A percentile compares a stretch with the other conserved stretches of the same genome.
Evolutionary conservation across 441 rosid species (phyloP).

Genomic region (Kokia cookei): DNA sequence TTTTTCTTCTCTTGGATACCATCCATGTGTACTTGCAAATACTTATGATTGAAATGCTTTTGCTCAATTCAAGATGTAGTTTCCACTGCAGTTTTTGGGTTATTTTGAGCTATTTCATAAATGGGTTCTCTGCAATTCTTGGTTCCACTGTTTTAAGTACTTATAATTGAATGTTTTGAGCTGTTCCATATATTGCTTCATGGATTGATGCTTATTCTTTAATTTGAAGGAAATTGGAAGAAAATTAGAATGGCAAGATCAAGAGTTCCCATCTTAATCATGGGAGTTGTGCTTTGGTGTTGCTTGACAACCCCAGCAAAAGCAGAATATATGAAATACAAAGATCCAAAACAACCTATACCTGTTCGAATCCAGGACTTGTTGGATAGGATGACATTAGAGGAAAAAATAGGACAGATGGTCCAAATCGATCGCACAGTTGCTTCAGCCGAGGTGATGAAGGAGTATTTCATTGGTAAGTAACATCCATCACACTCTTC

Average conservation of each 20-base stretch:
- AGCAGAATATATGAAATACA: conserved; percentile 47
- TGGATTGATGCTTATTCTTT: background rate
- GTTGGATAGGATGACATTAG: conserved; percentile 55
- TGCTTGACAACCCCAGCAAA: conserved; percentile 21
- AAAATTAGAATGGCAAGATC: conserved; percentile 25
- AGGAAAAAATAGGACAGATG: conserved; percentile 91
- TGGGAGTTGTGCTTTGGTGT: conserved; percentile 27
- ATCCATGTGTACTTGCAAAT: too few species aligned
- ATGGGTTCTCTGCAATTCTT: too few species aligned
- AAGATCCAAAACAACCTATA: conserved; percentile 53
- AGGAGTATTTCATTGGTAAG: conserved; percentile 57
- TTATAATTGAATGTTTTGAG: too few species aligned
- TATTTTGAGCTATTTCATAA: too few species aligned
- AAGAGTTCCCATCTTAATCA: conserved; percentile 13
- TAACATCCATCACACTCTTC: background rate
- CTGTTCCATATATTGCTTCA: too few species aligned
- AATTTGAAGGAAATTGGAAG: background rate
- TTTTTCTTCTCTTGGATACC: too few species aligned
- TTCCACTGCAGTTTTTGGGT: too few species aligned
- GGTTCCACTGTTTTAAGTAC: too few species aligned
- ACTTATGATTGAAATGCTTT: too few species aligned
- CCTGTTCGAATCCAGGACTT: conserved; percentile 46
- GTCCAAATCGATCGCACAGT: conserved; percentile 59
- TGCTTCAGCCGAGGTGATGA: conserved; percentile 52
- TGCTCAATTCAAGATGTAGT: too few species aligned